Evolutionary conservation across 345 rosid species (phyloP), one percentile per base, ranked within the genome.

Genomic region (Eucalyptus viminalis): DNA sequence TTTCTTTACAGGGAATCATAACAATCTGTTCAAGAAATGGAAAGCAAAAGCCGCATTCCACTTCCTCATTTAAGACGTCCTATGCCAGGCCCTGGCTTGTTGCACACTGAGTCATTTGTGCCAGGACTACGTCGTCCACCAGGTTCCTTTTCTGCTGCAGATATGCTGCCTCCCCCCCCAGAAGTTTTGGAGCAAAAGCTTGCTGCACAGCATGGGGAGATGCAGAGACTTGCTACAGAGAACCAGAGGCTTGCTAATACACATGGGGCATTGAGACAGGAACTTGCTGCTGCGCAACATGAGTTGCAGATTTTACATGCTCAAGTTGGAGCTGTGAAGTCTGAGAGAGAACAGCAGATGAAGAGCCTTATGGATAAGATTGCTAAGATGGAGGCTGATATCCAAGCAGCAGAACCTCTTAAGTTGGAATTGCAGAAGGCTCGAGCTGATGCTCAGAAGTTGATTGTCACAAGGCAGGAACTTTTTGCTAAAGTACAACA

Each of bases 171-270:
- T 87, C 99, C 96, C 27, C 97, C 96, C 17, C 97, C 96, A 25
- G 95, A 96, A 88, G 92, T 96, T 88, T 93, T 98, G 96, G 99
- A 97, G 88, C 99, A 98, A 90, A 98, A 98, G 89, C 90, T 98
- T 86, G 96, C 95, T 86, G 92, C 95, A 24, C 99, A 98, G 67
- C 97, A 96, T 56, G 92, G 91, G 89, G 99, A 97, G 95, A 95
- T 97, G 94, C 98, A 97, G 89, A 94, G 94, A 89, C 97, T 98
- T 87, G 99, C 96, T 9, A 93, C 97, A 11, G 99, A 97, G 92
- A 98, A 98, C 88, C 97, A 96, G 92, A 93, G 99, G 90, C 96
- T 98, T 45, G 98, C 96, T 87, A 93, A 94, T 17, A 95, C 99
- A 1, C 98, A 98, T 29, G 97, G 96, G 88, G 93, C 89, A 86